These are phyloP conservation scores for Funneliformis mosseae DNA, from an alignment of 192 early-diverging fungal species.

Conservation along the genomic window DNA sequence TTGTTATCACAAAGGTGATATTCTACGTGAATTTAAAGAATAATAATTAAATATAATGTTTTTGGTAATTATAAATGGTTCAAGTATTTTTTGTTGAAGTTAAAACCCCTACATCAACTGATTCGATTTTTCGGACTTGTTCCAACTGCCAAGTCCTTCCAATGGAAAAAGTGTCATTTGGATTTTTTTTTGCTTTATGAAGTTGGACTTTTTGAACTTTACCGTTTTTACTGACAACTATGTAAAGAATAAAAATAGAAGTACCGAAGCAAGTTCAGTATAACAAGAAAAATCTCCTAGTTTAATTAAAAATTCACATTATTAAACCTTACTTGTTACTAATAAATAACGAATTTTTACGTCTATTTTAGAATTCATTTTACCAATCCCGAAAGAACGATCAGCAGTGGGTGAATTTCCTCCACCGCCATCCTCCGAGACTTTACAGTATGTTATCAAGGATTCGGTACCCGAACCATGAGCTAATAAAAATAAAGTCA, in stretches of 20 bases:
- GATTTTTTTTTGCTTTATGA: constrained; percentile 55
- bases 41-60: not conserved
- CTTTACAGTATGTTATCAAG: constrained; percentile 52
- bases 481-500: not conserved
- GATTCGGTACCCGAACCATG: constrained; percentile 26
- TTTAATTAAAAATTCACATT: not conserved
- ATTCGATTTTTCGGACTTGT: constrained; percentile 51
- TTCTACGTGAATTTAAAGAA: constrained; percentile 36
- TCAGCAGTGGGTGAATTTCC: constrained; percentile 37
- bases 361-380: constrained; percentile 41
- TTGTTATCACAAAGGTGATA: constrained; percentile 50
- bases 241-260: not conserved
- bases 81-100: not conserved
- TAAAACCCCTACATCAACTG: constrained; percentile 58
- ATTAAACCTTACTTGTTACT: constrained; percentile 46
- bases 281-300: not conserved
- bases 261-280: too few relatives aligned
- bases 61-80: too few relatives aligned
- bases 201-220: constrained; percentile 43
- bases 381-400: constrained; percentile 32
- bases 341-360: constrained; percentile 58
- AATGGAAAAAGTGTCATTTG: constrained; percentile 54
- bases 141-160: constrained; percentile 59
- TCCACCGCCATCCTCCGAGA: constrained; percentile 50
- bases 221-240: constrained; percentile 43